phyloP scores from a whole-genome alignment of 805 yeast genomes.

The Yarrowia keelungensis region DNA sequence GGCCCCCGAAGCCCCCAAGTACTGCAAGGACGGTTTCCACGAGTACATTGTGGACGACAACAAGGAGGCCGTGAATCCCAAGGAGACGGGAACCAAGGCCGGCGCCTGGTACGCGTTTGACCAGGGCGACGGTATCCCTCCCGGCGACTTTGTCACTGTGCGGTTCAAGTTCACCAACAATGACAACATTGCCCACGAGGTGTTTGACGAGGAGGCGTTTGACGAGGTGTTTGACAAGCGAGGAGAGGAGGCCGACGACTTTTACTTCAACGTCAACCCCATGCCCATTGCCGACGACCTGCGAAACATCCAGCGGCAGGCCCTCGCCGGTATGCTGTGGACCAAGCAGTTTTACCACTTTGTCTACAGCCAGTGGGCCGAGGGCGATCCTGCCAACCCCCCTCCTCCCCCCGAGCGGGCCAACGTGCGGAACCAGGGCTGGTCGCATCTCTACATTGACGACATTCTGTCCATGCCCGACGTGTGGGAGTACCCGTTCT shows the following conservation, averaged over 20 bases:
- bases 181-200: slow-evolving; percentile 45
- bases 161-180: slow-evolving; percentile 71
- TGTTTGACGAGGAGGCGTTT: slow-evolving; percentile 72
- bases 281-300: slow-evolving; percentile 80
- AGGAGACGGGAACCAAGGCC: slow-evolving; percentile 76
- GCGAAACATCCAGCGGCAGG: slow-evolving; percentile 87
- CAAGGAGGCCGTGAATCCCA: slow-evolving; percentile 71
- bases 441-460: slow-evolving; percentile 88
- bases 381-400: slow-evolving; percentile 79
- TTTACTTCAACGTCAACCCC: slow-evolving; percentile 88
- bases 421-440: slow-evolving; percentile 83
- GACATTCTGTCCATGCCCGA: slow-evolving; percentile 90
- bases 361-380: slow-evolving; percentile 83
- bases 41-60: slow-evolving; percentile 72
- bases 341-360: slow-evolving; percentile 90
- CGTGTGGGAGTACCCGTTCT: slow-evolving; percentile 95
- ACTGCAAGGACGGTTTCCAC: slow-evolving; percentile 86
- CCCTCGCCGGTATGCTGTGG: slow-evolving; percentile 93
- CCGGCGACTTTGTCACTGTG: slow-evolving; percentile 85
- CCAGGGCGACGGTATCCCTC: slow-evolving; percentile 76
- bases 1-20: slow-evolving; percentile 65
- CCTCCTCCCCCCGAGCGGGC: slow-evolving; percentile 80
- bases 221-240: slow-evolving; percentile 73
- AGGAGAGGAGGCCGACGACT: slow-evolving; percentile 88
- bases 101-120: slow-evolving; percentile 85